phyloP scores from a whole-genome alignment of 2,329 filamentous ascomycete species.

The Diaporthe capsici region DNA sequence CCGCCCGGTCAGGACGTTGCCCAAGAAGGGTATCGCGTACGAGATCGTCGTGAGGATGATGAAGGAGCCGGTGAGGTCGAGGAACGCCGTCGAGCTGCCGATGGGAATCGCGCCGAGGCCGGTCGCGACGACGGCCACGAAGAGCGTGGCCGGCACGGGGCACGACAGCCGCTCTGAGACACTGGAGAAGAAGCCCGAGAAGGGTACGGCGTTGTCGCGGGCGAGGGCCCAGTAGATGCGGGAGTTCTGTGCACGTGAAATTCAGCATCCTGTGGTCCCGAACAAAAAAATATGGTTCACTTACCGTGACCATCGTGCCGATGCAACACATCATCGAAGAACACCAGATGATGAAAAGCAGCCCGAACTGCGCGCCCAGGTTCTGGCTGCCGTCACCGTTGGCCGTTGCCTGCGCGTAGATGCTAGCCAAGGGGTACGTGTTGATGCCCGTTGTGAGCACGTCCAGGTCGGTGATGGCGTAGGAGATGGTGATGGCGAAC shows the following conservation, averaged over 20 bases:
- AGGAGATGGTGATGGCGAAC: constrained; percentile 65
- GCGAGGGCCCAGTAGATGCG: constrained; percentile 66
- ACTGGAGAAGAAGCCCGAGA: constrained; percentile 64
- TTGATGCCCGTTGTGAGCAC: constrained; percentile 65
- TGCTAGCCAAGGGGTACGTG: constrained; percentile 73
- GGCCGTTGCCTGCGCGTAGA: constrained; percentile 71
- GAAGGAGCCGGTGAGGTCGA: constrained; percentile 70
- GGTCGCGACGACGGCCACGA: constrained; percentile 65
- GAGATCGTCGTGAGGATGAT: constrained; percentile 69
- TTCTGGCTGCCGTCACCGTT: constrained; percentile 57
- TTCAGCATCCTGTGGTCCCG: too few relatives aligned
- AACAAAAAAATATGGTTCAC: neutral
- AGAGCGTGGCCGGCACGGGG: constrained; percentile 71
- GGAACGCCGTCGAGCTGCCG: constrained; percentile 68
- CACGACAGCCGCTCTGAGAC: constrained; percentile 70
- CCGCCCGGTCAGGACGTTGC: constrained; percentile 67
- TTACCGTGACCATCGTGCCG: constrained; percentile 65
- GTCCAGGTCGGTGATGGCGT: constrained; percentile 69
- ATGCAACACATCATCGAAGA: constrained; percentile 64
- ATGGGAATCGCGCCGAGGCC: constrained; percentile 70
- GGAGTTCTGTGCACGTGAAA: constrained; percentile 41
- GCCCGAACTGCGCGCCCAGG: constrained; percentile 68
- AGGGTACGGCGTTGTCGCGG: constrained; percentile 73
- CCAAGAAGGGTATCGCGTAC: constrained; percentile 63
- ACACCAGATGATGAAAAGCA: constrained; percentile 70